Evolutionary conservation across 1,284 basidiomycete genomes (phyloP).

Genomic region (Pseudozyma hubeiensis): DNA sequence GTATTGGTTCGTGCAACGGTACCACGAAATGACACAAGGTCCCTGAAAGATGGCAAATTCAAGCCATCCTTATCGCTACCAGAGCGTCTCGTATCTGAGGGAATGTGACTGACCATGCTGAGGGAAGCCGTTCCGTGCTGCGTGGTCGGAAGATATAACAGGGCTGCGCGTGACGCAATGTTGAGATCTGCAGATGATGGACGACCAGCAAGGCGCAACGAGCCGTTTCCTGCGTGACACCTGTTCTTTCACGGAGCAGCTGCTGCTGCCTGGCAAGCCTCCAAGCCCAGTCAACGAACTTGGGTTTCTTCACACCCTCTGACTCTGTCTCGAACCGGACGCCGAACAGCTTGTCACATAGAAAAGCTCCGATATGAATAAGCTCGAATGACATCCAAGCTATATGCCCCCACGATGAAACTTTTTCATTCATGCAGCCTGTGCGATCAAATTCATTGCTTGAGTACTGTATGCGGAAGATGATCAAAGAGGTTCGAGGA

Average conservation of each 20-base stretch:
- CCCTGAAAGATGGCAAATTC: slow-evolving; percentile 28
- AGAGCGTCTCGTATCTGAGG: background rate
- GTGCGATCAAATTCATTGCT: no score
- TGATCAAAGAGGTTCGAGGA: background rate
- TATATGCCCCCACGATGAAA: background rate
- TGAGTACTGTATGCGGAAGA: no score
- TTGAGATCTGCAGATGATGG: slow-evolving; percentile 1
- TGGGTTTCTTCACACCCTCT: background rate
- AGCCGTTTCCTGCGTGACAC: background rate
- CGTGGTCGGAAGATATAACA: no score
- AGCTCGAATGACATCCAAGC: slow-evolving; percentile 18
- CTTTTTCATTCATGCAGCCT: background rate
- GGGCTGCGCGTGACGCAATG: no score
- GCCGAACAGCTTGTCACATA: slow-evolving; percentile 15
- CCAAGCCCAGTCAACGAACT: background rate
- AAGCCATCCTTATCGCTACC: background rate
- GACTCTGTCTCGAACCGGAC: slow-evolving; percentile 3
- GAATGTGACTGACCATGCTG: slow-evolving; percentile 2
- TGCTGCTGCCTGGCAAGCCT: no score
- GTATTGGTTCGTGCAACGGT: background rate
- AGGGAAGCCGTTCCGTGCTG: no score
- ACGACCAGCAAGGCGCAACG: background rate
- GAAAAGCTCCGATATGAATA: slow-evolving; percentile 14
- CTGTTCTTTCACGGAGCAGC: no score
- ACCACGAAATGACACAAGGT: slow-evolving; percentile 21